Conservation (phyloP, 768 basidiomycete species). For the Boletellus emodensis region DNA sequence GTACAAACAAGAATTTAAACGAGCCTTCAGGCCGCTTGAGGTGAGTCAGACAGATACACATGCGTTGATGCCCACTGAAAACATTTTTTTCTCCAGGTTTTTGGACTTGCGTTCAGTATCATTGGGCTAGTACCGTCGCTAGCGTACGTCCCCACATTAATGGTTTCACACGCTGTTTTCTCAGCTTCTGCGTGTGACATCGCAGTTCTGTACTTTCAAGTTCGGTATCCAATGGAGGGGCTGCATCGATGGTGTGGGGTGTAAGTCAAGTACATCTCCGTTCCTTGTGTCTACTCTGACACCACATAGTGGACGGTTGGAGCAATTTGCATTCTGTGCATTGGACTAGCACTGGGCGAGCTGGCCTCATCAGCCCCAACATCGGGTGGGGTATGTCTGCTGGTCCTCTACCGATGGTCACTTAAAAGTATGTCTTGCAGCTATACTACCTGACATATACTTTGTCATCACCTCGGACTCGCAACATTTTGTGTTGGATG, state of each 20-base stretch:
- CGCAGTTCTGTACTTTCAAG: slow-evolving; percentile 39
- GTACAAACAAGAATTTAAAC: slow-evolving; percentile 34
- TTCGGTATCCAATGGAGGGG: too few relatives aligned
- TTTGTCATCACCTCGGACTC: slow-evolving; percentile 48
- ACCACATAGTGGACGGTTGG: slow-evolving; percentile 31
- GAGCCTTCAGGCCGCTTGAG: slow-evolving; percentile 30
- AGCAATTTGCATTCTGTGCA: slow-evolving; percentile 32
- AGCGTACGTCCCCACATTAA: slow-evolving; percentile 36
- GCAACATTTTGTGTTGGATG: slow-evolving; percentile 59
- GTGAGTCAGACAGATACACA: slow-evolving; percentile 10
- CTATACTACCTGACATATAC: slow-evolving; percentile 65
- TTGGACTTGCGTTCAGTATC: too few relatives aligned
- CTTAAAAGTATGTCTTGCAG: slow-evolving; percentile 19
- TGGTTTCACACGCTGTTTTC: neutral
- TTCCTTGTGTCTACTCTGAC: neutral
- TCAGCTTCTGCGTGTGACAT: neutral
- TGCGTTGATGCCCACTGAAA: neutral
- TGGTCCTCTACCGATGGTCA: neutral
- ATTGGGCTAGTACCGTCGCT: slow-evolving; percentile 64
- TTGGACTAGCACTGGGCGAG: slow-evolving; percentile 38
- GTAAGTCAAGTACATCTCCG: slow-evolving; percentile 14
- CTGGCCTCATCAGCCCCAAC: slow-evolving; percentile 38
- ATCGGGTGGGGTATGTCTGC: slow-evolving; percentile 32
- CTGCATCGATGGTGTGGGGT: slow-evolving; percentile 45
- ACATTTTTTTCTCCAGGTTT: slow-evolving; percentile 43